A percentile compares a stretch with the other conserved stretches of the same genome.
phyloP scores from a whole-genome alignment of 1,284 basidiomycete species.

The Boletus sp. region DNA sequence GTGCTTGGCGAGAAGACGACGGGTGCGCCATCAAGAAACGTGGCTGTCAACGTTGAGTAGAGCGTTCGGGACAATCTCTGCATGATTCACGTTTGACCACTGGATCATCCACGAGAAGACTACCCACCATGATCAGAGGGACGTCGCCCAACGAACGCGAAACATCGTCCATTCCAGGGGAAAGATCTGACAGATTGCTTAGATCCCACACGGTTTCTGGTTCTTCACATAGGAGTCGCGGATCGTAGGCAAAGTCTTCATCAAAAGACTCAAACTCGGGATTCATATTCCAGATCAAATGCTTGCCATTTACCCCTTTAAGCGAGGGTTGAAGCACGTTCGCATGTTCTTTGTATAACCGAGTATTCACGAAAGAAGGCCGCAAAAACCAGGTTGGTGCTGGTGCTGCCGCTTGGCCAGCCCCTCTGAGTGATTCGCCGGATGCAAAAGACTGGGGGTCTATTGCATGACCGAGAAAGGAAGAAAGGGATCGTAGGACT shows the following conservation, averaged over 20 bases:
- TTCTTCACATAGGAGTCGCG: conserved; percentile 14
- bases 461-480: conserved; percentile 50
- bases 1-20: conserved; percentile 67
- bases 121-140: conserved; percentile 25
- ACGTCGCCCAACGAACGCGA: conserved; percentile 15
- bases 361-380: conserved; percentile 45
- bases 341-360: conserved; percentile 49
- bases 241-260: conserved; percentile 34
- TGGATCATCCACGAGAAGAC: conserved; percentile 15
- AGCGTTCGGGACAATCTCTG: conserved; percentile 54
- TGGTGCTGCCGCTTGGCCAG: conserved; percentile 13
- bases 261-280: conserved; percentile 27
- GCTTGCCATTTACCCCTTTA: conserved; percentile 26
- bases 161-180: conserved; percentile 12
- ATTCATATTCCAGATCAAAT: conserved; percentile 31
- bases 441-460: conserved; percentile 16
- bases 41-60: conserved; percentile 72
- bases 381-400: conserved; percentile 50
- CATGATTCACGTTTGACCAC: conserved; percentile 15
- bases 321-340: conserved; percentile 30
- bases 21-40: conserved; percentile 83
- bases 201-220: conserved; percentile 23
- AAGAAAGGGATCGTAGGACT: conserved; percentile 57
- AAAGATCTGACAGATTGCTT: conserved; percentile 22
- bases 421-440: conserved; percentile 11